phyloP scores from a whole-genome alignment of 192 early-diverging fungal species.

The Coemansia furcata region DNA sequence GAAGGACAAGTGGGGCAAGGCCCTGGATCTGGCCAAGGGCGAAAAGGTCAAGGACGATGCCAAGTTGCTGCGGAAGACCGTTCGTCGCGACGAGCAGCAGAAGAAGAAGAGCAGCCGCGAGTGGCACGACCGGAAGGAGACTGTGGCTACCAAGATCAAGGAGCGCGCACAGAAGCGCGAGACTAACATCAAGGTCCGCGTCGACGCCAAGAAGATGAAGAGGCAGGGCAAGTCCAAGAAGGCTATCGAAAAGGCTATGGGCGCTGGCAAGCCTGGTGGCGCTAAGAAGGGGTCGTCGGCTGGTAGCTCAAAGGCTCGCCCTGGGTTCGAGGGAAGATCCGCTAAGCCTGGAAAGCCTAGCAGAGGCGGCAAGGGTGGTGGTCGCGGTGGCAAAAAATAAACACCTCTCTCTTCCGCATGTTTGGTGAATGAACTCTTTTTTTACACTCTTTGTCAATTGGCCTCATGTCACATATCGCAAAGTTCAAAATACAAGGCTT shows the following conservation, averaged over 20 bases:
- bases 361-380: conserved; percentile 20
- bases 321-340: conserved; percentile 48
- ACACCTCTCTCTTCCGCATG: neutral
- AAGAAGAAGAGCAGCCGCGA: conserved; percentile 84
- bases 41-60: conserved; percentile 92
- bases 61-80: conserved; percentile 85
- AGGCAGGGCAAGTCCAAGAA: conserved; percentile 69
- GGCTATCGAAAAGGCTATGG: conserved; percentile 50
- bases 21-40: conserved; percentile 75
- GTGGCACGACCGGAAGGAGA: conserved; percentile 78
- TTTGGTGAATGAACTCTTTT: neutral
- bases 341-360: neutral
- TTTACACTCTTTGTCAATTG: neutral
- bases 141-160: conserved; percentile 60
- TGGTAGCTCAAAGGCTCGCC: conserved; percentile 29
- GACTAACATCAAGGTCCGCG: conserved; percentile 78
- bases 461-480: conserved; percentile 14
- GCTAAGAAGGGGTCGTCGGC: conserved; percentile 3
- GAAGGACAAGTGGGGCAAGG: conserved; percentile 80
- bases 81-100: conserved; percentile 77
- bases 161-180: conserved; percentile 76
- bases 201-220: conserved; percentile 73
- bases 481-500: conserved; percentile 41
- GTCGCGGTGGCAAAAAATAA: conserved; percentile 1
- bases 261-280: conserved; percentile 10